Evolutionary conservation across 2,329 filamentous ascomycete species (phyloP).

Genomic region (Exophiala sp.): DNA sequence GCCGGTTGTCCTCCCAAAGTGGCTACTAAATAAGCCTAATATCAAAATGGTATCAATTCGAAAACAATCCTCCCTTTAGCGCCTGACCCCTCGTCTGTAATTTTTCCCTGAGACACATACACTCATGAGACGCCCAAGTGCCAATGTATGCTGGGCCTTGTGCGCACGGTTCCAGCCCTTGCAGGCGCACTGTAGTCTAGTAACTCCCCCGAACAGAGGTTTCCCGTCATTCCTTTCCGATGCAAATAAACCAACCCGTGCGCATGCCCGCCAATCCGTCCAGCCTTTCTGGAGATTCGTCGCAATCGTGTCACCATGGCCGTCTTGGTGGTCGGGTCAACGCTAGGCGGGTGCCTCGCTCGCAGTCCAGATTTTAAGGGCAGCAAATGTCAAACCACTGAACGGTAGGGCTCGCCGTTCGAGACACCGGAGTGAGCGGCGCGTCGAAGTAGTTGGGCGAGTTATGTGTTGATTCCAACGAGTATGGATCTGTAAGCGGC

Average conservation of each 20-base stretch:
- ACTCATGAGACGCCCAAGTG: too few species aligned
- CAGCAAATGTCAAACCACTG: conserved; percentile 27
- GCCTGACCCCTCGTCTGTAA: too few species aligned
- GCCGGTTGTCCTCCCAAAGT: too few species aligned
- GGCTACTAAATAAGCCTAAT: neutral
- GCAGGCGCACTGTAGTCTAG: neutral
- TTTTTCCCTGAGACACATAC: too few species aligned
- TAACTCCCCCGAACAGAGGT: neutral
- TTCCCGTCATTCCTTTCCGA: neutral
- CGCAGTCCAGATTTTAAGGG: conserved; percentile 8
- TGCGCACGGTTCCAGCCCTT: neutral
- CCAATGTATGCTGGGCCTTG: too few species aligned
- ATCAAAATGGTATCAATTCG: neutral
- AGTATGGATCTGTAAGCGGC: conserved; percentile 35
- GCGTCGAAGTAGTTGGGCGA: conserved; percentile 38
- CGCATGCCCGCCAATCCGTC: too few species aligned
- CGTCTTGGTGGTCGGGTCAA: too few species aligned
- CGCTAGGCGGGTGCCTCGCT: too few species aligned
- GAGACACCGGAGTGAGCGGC: conserved; percentile 40
- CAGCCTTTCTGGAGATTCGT: too few species aligned
- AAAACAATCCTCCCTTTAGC: too few species aligned
- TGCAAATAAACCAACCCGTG: neutral
- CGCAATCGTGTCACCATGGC: too few species aligned
- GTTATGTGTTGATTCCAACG: conserved; percentile 40
- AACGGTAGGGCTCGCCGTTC: conserved; percentile 37